These are phyloP conservation scores for Hyphopichia homilentoma DNA, from an alignment of 805 yeast genomes.

Conservation along the genomic window DNA sequence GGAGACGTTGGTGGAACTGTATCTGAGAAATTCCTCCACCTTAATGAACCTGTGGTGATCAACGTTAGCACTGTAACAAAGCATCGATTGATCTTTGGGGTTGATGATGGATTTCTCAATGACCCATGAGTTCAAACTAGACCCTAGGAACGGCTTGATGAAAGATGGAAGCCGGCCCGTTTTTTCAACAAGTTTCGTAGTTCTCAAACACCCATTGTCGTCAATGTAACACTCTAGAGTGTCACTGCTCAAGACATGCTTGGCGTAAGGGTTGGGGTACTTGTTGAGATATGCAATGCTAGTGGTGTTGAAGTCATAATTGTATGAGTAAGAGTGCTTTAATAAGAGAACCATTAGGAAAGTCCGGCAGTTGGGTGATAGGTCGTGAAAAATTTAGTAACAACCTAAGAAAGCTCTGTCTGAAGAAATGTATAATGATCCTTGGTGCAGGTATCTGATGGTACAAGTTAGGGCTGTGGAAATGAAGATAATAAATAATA, in stretches of 20 bases:
- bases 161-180: slow-evolving; percentile 78
- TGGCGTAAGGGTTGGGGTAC: slow-evolving; percentile 73
- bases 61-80: slow-evolving; percentile 73
- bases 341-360: slow-evolving; percentile 36
- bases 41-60: slow-evolving; percentile 78
- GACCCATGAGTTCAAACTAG: slow-evolving; percentile 71
- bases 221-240: slow-evolving; percentile 63
- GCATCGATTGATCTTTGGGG: slow-evolving; percentile 50
- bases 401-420: too few relatives aligned
- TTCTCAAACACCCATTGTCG: slow-evolving; percentile 57
- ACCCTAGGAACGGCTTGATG: slow-evolving; percentile 71
- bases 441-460: not conserved
- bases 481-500: too few relatives aligned
- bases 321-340: slow-evolving; percentile 27
- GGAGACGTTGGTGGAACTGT: slow-evolving; percentile 21
- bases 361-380: not conserved
- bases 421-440: not conserved
- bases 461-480: not conserved
- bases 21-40: slow-evolving; percentile 73
- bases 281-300: slow-evolving; percentile 66
- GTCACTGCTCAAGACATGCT: slow-evolving; percentile 82
- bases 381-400: not conserved
- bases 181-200: slow-evolving; percentile 73
- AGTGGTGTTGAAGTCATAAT: slow-evolving; percentile 63
- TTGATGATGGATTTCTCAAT: slow-evolving; percentile 76